Evolutionary conservation across 2,329 filamentous ascomycete genomes (phyloP), one percentile per base, ranked within the genome.

Genomic region (Neodidymelliopsis sp.): DNA sequence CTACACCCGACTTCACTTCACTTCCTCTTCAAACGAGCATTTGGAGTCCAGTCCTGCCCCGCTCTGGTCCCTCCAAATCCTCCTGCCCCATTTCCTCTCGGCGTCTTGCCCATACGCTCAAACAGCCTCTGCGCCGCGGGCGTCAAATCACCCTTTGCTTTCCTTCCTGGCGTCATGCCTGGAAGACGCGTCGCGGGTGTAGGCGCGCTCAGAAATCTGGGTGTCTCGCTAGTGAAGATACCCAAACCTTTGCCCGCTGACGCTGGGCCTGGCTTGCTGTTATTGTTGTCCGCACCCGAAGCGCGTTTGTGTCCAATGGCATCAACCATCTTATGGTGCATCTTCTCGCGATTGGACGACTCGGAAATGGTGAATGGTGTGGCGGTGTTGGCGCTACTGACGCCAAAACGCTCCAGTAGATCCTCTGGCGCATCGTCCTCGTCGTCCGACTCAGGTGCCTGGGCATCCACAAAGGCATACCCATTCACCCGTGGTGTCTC

Each of bases 401-500:
- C 58, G n/a, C 79, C 77, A 22, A 75, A 72, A 29, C 75, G 73
- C n/a, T 82, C 71, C 1, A 79, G 62, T 1, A 79, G 57, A 29
- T 72, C 70, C 25, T 65, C 69, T 3, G 72, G 72, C 8, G 70
- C 70, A 36, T 71, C 67, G 11, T 68, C 69, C 19, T 72, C 69
- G 31, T 72, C 69, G 33, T 73, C 70, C 0, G 83, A 82, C 29
- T 88, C 89, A 49, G 95, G 91, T 57, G 96, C 91, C 18, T 96
- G 90, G 47, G 95, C 91, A 60, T 96, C 91, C 25, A 99, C 92
- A 73, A 96, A 97, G 0, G 91, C 84, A 70, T 97, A 99, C 1
- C 94, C 94, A 56, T 95, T 96, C 0, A 97, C 90, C 2, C 90
- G 83, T 0, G 93, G 94, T 0, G 93, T 97, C 71, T 95, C 91